phyloP scores from a whole-genome alignment of 306 rosid genomes.

The Urtica urens region DNA sequence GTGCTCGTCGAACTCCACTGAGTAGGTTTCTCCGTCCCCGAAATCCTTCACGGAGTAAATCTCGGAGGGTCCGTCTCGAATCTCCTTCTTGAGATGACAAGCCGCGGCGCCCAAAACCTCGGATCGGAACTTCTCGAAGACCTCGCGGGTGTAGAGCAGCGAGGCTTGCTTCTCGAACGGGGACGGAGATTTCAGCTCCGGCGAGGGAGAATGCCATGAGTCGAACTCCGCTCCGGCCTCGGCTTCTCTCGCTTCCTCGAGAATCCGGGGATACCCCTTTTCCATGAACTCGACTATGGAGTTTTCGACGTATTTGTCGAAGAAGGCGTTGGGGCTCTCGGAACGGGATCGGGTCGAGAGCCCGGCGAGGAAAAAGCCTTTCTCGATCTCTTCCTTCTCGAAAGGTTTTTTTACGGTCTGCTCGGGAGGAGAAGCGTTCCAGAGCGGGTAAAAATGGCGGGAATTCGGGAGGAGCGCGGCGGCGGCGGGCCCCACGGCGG shows the following conservation, averaged over 20 bases:
- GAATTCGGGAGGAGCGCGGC: constrained; percentile 29
- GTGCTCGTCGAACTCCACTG: constrained; percentile 33
- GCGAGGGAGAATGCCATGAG: constrained; percentile 31
- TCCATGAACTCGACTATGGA: constrained; percentile 30
- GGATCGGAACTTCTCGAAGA: constrained; percentile 37
- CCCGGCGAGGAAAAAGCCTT: constrained; percentile 26
- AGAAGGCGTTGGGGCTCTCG: constrained; percentile 25
- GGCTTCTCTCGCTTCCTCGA: constrained; percentile 31
- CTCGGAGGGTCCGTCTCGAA: constrained; percentile 17
- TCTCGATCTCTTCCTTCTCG: too few relatives aligned
- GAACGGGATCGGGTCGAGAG: constrained; percentile 26
- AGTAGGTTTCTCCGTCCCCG: constrained; percentile 25
- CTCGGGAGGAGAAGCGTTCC: too few relatives aligned
- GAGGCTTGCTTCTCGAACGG: constrained; percentile 40
- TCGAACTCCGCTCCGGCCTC: constrained; percentile 37
- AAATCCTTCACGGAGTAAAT: constrained; percentile 34
- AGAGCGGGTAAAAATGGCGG: constrained; percentile 37
- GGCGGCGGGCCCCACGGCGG: constrained; percentile 29
- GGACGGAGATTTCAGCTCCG: constrained; percentile 39
- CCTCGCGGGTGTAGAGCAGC: constrained; percentile 21
- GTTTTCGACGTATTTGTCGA: constrained; percentile 34
- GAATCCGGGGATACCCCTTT: constrained; percentile 16
- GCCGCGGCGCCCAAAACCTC: constrained; percentile 51
- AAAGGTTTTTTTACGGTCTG: too few relatives aligned
- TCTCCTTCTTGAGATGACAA: constrained; percentile 39